Evolutionary conservation across 139 green algal genomes (phyloP).

Genomic region (Chlorella sp.): DNA sequence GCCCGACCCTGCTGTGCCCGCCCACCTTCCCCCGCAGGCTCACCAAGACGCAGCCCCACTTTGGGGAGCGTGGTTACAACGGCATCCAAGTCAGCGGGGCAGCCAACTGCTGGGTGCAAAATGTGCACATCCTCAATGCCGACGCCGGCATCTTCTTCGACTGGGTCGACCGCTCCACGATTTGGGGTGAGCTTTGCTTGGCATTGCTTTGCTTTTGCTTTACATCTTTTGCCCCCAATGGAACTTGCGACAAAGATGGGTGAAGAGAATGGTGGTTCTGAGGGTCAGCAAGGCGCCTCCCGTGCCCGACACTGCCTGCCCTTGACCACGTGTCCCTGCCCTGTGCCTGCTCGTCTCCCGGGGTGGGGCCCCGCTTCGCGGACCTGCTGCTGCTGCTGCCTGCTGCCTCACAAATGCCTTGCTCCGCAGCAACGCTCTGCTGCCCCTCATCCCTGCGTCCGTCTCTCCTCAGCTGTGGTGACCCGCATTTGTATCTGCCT

Average conservation of each 20-base stretch:
- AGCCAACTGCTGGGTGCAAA: neutral
- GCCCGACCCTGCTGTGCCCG: no score
- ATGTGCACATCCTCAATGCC: neutral
- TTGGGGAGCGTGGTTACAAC: neutral
- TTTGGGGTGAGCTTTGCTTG: neutral
- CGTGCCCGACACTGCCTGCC: no score
- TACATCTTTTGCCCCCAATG: no score
- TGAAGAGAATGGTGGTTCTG: no score
- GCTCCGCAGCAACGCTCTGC: neutral
- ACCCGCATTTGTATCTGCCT: no score
- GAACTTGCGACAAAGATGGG: no score
- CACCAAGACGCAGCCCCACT: neutral
- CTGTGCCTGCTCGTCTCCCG: no score
- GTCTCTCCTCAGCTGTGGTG: neutral
- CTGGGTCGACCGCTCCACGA: slow-evolving; percentile 9
- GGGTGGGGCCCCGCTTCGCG: no score
- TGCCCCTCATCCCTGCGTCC: neutral
- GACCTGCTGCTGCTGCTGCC: neutral
- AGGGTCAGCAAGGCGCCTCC: no score
- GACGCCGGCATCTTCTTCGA: slow-evolving; percentile 3
- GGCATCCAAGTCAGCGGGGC: neutral
- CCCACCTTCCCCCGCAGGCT: neutral
- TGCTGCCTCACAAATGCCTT: no score
- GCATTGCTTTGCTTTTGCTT: no score
- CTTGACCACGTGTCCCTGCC: no score